Base-by-base conservation (phyloP, 2,329 filamentous ascomycete genomes). In the Xylaria sp. region DNA sequence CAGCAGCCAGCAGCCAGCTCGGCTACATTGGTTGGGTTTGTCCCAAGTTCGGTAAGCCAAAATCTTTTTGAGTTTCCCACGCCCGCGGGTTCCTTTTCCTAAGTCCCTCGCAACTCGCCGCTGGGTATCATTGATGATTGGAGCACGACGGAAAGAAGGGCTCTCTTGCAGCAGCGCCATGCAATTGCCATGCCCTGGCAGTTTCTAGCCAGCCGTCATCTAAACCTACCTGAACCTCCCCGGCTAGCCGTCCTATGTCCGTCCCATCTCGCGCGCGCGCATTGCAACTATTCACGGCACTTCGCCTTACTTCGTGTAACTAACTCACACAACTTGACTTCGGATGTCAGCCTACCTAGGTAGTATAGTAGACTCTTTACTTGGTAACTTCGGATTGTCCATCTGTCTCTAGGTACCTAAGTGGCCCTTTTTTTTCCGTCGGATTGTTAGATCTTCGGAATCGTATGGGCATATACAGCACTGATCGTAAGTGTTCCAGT, bases 21-120 rank as follows among this genome's bases (percentile, higher is more conserved):
- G 50, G n/a, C 20, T 48, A 70, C 31, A 68, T 57, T 65, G 68
- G 63, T 63, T 51, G 55, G 41, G 48, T 18, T 12, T 34, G 48
- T 67, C 58, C 61, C 55, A 51, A 65, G 54, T 59, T 64, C 63
- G 71, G 71, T 66, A 73, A 73, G 71, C 69, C 59, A 68, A 68
- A 70, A 63, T 69, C 52, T 55, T 37, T 44, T 44, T 44, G 31
- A 44, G 51, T 58, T 65, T 67, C 48, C 37, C 63, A 41, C 23
- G 60, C 56, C 31, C 59, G 15, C 50, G 46, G 66, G 8, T 57
- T 60, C 39, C 48, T 46, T 54, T 63, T 44, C 54, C 39, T 59
- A 39, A 39, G 60, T 65, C 62, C 61, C 57, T 52, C 39, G 28
- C 28, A 28, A 63, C 55, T 48, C 28, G 31, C 34, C 37, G 58